These are phyloP conservation scores for Inonotus hispidus DNA, from an alignment of 1,284 basidiomycete genomes.

Conservation along the genomic window DNA sequence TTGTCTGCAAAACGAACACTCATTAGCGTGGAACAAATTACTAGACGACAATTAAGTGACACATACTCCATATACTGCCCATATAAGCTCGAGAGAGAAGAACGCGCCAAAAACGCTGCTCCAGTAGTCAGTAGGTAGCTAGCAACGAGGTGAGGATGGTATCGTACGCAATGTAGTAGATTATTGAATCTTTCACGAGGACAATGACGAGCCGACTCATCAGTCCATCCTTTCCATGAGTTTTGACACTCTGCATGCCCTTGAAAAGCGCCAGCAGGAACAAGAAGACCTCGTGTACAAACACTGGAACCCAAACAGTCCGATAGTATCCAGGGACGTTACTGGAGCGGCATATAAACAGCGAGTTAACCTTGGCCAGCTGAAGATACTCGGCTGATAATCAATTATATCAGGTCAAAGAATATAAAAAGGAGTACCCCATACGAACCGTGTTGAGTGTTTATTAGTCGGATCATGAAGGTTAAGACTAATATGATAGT, in stretches of 20 bases:
- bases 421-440: no score
- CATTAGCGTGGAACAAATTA: neutral
- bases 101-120: no score
- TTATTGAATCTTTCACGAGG: neutral
- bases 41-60: no score
- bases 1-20: neutral
- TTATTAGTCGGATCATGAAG: neutral
- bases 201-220: neutral
- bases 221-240: neutral
- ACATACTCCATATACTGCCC: slow-evolving; percentile 5
- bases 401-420: no score
- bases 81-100: neutral
- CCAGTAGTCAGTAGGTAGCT: no score
- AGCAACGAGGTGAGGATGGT: neutral
- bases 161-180: slow-evolving; percentile 5
- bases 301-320: slow-evolving; percentile 2
- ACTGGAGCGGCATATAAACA: no score
- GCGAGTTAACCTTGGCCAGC: no score
- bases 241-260: neutral
- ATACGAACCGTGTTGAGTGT: no score
- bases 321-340: no score
- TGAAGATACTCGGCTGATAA: no score
- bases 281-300: neutral
- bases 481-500: neutral
- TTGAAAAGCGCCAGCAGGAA: neutral